These are phyloP conservation scores for Scheffersomyces stambukii DNA, from an alignment of 1,139 yeast species.

Conservation along the genomic window DNA sequence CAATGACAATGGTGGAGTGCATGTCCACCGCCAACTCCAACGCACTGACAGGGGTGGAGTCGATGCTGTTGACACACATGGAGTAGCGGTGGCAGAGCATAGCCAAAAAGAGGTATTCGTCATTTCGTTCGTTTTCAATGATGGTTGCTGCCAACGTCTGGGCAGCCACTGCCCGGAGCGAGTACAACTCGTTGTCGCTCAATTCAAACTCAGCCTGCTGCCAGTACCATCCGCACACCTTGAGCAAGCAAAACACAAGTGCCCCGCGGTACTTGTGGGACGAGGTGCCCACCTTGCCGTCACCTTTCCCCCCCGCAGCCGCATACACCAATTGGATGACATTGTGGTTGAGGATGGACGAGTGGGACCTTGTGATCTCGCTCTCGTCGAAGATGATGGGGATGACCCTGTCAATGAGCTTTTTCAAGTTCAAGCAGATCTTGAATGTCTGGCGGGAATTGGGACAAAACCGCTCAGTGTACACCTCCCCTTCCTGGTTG, in stretches of 20 bases:
- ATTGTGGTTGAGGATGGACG: conserved; percentile 56
- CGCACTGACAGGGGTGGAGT: conserved; percentile 62
- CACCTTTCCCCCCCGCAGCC: conserved; percentile 81
- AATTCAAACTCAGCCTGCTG: conserved; percentile 57
- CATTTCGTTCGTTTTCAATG: conserved; percentile 57
- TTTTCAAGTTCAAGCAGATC: conserved; percentile 69
- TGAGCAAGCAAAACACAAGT: conserved; percentile 64
- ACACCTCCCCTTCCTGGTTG: conserved; percentile 10
- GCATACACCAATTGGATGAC: conserved; percentile 58
- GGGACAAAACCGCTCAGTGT: conserved; percentile 32
- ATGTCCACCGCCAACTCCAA: conserved; percentile 83
- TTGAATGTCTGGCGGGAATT: conserved; percentile 68
- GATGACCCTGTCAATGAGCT: conserved; percentile 63
- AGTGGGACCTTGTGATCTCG: conserved; percentile 52
- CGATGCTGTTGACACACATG: conserved; percentile 60
- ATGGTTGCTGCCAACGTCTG: conserved; percentile 67
- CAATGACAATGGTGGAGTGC: conserved; percentile 74
- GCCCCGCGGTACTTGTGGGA: conserved; percentile 63
- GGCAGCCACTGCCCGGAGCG: conserved; percentile 62
- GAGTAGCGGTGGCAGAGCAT: conserved; percentile 75
- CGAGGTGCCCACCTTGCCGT: conserved; percentile 53
- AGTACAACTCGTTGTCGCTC: conserved; percentile 62
- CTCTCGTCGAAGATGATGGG: conserved; percentile 56
- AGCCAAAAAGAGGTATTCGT: conserved; percentile 66
- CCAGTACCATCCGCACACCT: conserved; percentile 78